Conservation (phyloP, 345 rosid genomes). For the Lenwebbia sp. region DNA sequence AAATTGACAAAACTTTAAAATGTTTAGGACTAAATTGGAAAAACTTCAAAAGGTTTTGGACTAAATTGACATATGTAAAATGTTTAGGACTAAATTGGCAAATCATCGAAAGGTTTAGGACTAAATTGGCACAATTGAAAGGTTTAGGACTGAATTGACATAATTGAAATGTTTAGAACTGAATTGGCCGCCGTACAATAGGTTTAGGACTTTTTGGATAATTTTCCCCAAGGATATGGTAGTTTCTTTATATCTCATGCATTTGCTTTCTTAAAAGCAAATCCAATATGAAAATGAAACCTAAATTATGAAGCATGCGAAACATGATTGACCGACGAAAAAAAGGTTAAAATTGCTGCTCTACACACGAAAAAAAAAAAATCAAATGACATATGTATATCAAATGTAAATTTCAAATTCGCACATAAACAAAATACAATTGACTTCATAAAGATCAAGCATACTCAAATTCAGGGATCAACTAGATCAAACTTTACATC, state of each 20-base stretch:
- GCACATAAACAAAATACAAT: background rate
- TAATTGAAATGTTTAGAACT: too few relatives aligned
- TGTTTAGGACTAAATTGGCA: too few relatives aligned
- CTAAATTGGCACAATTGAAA: too few relatives aligned
- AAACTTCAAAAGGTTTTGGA: too few relatives aligned
- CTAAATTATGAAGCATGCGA: background rate
- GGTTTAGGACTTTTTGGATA: too few relatives aligned
- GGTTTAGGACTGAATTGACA: too few relatives aligned
- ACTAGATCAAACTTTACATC: background rate
- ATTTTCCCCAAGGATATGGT: background rate
- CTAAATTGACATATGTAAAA: too few relatives aligned
- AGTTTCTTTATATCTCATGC: background rate
- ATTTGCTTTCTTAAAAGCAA: background rate
- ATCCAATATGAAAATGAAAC: background rate
- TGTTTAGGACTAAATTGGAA: too few relatives aligned
- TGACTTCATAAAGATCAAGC: background rate
- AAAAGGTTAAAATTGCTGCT: background rate
- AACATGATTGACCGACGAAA: background rate
- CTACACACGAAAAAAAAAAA: accelerated
- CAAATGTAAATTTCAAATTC: background rate
- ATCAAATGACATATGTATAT: background rate
- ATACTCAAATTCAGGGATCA: background rate
- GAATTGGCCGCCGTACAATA: too few relatives aligned
- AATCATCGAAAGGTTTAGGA: too few relatives aligned
- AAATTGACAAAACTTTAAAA: too few relatives aligned